Conservation (phyloP, 2,329 filamentous ascomycete species). For the Trichophyton simii region DNA sequence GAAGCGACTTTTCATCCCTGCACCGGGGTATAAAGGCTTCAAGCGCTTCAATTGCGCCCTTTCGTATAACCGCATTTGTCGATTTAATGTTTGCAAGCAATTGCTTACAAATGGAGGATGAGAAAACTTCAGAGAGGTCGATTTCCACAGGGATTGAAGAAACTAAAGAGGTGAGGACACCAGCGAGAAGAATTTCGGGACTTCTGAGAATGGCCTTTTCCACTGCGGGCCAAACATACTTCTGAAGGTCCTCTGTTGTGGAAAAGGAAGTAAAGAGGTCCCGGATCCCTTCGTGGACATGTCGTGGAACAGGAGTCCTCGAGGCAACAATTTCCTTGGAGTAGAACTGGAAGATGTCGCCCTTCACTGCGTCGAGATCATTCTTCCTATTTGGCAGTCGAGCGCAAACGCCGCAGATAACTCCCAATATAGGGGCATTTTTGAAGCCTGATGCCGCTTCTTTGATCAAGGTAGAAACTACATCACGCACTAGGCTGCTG, state of each 20-base stretch:
- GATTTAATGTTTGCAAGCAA: constrained; percentile 86
- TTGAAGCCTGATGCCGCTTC: constrained; percentile 54
- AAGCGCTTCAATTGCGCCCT: constrained; percentile 64
- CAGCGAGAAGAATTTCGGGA: constrained; percentile 76
- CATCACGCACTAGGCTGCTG: constrained; percentile 48
- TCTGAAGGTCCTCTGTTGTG: constrained; percentile 59
- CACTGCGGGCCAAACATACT: constrained; percentile 63
- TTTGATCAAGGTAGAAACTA: constrained; percentile 54
- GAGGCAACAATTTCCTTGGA: constrained; percentile 74
- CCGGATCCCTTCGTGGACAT: constrained; percentile 58
- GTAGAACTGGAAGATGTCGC: constrained; percentile 70
- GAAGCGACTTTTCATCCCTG: constrained; percentile 45
- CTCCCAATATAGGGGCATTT: constrained; percentile 67
- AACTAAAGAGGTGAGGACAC: constrained; percentile 63
- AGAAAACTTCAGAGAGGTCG: constrained; percentile 65
- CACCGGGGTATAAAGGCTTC: constrained; percentile 53
- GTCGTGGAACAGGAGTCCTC: constrained; percentile 53
- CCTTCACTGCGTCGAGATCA: constrained; percentile 53
- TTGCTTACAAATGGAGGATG: constrained; percentile 65
- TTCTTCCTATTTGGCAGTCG: constrained; percentile 53
- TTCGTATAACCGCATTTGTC: constrained; percentile 64
- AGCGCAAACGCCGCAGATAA: constrained; percentile 74
- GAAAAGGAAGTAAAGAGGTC: constrained; percentile 77
- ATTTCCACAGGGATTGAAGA: constrained; percentile 54
- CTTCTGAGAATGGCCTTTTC: constrained; percentile 83